Conservation (phyloP, 805 yeast species). For the Candida succiphila region DNA sequence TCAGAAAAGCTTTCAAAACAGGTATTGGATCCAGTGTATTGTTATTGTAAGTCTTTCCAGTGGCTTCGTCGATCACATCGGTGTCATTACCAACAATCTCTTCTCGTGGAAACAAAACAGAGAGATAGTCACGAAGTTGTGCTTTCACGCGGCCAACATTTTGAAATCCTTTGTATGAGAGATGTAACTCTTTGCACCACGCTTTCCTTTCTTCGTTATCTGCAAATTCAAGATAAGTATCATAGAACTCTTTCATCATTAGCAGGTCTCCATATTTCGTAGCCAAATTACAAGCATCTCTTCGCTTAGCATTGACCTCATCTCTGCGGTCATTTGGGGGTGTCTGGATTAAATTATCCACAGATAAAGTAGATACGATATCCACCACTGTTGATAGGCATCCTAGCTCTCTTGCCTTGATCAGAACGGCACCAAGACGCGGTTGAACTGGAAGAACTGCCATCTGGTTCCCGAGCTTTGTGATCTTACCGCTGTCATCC, state of each 20-base stretch:
- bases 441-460: slow-evolving; percentile 90
- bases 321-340: slow-evolving; percentile 78
- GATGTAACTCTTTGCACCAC: slow-evolving; percentile 77
- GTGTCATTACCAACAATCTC: slow-evolving; percentile 27
- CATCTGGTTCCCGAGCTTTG: slow-evolving; percentile 76
- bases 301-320: slow-evolving; percentile 68
- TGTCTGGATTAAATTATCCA: slow-evolving; percentile 75
- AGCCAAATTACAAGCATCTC: slow-evolving; percentile 65
- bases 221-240: slow-evolving; percentile 36
- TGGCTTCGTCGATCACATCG: slow-evolving; percentile 21
- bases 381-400: slow-evolving; percentile 64
- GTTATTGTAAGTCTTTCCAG: slow-evolving; percentile 6
- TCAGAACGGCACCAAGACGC: slow-evolving; percentile 74
- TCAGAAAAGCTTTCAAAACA: slow-evolving; percentile 68
- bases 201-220: slow-evolving; percentile 47
- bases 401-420: slow-evolving; percentile 49
- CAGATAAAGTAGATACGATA: slow-evolving; percentile 86
- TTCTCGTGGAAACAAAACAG: slow-evolving; percentile 30
- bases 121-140: slow-evolving; percentile 68
- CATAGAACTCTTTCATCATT: slow-evolving; percentile 70
- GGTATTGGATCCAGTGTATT: slow-evolving; percentile 36
- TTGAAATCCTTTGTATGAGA: slow-evolving; percentile 71
- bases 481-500: slow-evolving; percentile 65
- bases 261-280: slow-evolving; percentile 71
- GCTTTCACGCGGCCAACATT: slow-evolving; percentile 67